Conservation (phyloP, 139 green algal species). For the Yamagishiella unicocca region DNA sequence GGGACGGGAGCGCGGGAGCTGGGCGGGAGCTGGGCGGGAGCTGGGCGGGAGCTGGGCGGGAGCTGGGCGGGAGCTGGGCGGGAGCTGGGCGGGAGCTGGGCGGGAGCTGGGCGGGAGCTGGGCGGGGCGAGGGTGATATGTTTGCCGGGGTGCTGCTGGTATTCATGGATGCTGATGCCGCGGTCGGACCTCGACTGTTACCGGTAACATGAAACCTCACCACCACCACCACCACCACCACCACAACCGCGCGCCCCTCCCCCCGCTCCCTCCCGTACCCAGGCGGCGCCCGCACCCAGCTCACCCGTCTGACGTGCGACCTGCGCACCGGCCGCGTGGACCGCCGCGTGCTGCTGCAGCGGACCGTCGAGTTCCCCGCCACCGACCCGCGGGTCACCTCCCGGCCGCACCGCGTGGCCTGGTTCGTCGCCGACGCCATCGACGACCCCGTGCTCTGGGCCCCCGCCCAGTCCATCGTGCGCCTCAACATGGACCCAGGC, state of each 20-base stretch:
- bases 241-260: no score
- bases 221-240: no score
- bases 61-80: no score
- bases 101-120: no score
- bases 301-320: conserved; percentile 67
- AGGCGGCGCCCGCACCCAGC: conserved; percentile 54
- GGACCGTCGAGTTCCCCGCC: conserved; percentile 77
- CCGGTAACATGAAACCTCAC: no score
- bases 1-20: neutral
- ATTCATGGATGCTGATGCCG: no score
- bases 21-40: neutral
- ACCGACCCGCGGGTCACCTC: conserved; percentile 42
- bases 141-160: no score
- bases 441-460: conserved; percentile 60
- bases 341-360: conserved; percentile 47
- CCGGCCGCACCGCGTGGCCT: conserved; percentile 61
- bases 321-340: conserved; percentile 40
- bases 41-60: no score
- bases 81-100: no score
- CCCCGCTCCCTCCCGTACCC: neutral
- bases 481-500: conserved; percentile 10
- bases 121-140: no score
- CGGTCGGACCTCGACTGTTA: no score
- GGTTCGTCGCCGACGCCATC: conserved; percentile 63
- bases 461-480: conserved; percentile 46